Percentiles rank a stretch among this genome's conserved stretches.
Evolutionary conservation across 805 yeast species (phyloP).

Genomic region (Nakazawaea siamensis): DNA sequence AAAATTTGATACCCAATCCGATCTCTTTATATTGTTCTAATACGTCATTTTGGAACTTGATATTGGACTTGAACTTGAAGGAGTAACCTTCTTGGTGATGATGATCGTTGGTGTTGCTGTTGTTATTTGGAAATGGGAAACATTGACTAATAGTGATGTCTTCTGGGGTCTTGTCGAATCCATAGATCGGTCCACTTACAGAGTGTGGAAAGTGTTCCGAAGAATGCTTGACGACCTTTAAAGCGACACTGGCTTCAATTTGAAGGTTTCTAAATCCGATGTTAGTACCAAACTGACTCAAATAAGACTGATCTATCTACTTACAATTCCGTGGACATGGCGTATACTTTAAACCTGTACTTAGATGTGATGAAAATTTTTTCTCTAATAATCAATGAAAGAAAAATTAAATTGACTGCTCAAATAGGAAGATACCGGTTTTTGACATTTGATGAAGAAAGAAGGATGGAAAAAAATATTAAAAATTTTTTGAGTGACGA

Average conservation of each 20-base stretch:
- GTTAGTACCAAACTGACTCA: not conserved
- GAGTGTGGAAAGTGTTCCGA: slow-evolving; percentile 54
- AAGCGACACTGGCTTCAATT: slow-evolving; percentile 44
- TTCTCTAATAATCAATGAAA: not conserved
- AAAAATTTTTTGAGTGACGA: too few species aligned
- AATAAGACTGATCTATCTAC: too few species aligned
- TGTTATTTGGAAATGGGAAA: slow-evolving; percentile 52
- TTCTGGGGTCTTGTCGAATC: slow-evolving; percentile 54
- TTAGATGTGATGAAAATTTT: not conserved
- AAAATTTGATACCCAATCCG: slow-evolving; percentile 59
- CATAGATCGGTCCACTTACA: slow-evolving; percentile 65
- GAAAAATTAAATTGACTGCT: too few species aligned
- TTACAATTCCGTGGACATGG: not conserved
- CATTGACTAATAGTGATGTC: slow-evolving; percentile 47
- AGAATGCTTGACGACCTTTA: slow-evolving; percentile 60
- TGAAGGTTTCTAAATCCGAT: slow-evolving; percentile 22
- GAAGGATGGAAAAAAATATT: too few species aligned
- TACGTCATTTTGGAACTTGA: slow-evolving; percentile 61
- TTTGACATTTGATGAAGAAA: too few species aligned
- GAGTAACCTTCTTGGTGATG: slow-evolving; percentile 40
- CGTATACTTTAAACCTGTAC: not conserved
- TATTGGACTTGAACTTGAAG: slow-evolving; percentile 51
- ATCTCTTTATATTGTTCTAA: slow-evolving; percentile 52
- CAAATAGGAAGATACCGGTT: too few species aligned
- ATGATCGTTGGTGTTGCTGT: slow-evolving; percentile 39